Evolutionary conservation across 2,329 filamentous ascomycete species (phyloP).

Genomic region (Dryadomyces sulphureus): DNA sequence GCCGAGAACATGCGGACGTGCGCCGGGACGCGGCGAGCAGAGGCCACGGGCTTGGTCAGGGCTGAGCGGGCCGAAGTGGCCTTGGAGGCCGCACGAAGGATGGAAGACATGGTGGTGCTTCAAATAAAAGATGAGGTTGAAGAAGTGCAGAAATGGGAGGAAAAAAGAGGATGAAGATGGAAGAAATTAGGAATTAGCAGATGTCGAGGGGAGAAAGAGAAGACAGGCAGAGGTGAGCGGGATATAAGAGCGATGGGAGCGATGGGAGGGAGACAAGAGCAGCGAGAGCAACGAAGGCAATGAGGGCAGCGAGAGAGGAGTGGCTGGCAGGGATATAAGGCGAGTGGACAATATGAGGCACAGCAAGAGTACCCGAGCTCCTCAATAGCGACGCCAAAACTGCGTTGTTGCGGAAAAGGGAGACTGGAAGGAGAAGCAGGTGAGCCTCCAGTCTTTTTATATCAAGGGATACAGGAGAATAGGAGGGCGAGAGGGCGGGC

Average conservation of each 20-base stretch:
- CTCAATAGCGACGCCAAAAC: slow-evolving; percentile 22
- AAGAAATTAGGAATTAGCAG: background rate
- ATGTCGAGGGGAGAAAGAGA: background rate
- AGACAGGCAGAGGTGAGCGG: background rate
- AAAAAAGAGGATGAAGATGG: background rate
- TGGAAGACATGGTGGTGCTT: slow-evolving; percentile 13
- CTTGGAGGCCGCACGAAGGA: slow-evolving; percentile 16
- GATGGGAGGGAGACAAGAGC: background rate
- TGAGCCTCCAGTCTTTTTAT: background rate
- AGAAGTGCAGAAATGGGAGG: background rate
- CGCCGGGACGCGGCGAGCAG: slow-evolving; percentile 5
- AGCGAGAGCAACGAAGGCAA: background rate
- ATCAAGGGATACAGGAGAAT: background rate
- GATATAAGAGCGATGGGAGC: too few species aligned
- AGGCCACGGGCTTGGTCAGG: slow-evolving; percentile 7
- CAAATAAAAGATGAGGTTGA: background rate
- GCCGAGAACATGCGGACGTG: slow-evolving; percentile 21
- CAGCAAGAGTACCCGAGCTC: slow-evolving; percentile 17
- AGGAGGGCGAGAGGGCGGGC: background rate
- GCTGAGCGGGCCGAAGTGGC: slow-evolving; percentile 13
- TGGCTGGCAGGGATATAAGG: background rate
- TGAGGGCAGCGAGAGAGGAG: background rate
- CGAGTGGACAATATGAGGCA: slow-evolving; percentile 9
- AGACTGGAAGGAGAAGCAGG: background rate
- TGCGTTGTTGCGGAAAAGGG: slow-evolving; percentile 5